phyloP scores from a whole-genome alignment of 2,329 filamentous ascomycete species.

The Alternaria metachromatica region DNA sequence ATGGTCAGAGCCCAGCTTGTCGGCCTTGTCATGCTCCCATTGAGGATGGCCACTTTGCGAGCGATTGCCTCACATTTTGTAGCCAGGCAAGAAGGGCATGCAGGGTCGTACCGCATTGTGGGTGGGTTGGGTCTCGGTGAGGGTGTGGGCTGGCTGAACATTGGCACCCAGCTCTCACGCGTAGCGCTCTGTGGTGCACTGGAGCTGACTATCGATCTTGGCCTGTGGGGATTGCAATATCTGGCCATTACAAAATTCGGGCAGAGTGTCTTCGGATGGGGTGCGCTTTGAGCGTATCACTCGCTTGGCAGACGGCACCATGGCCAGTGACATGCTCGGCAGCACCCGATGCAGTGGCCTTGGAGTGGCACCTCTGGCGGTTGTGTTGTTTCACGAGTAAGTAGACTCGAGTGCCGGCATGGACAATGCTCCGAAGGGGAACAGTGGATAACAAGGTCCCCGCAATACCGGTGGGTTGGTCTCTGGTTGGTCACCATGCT shows the following conservation, averaged over 20 bases:
- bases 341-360: conserved; percentile 17
- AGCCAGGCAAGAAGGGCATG: conserved; percentile 11
- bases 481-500: neutral
- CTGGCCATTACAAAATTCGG: conserved; percentile 37
- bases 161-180: conserved; percentile 37
- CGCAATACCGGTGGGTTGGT: conserved; percentile 2
- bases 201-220: conserved; percentile 43
- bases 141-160: conserved; percentile 22
- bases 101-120: conserved; percentile 15
- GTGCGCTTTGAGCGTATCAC: conserved; percentile 31
- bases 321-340: neutral
- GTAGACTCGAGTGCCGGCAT: conserved; percentile 10
- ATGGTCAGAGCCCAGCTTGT: conserved; percentile 43
- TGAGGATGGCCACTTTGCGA: conserved; percentile 39
- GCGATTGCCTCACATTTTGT: conserved; percentile 43
- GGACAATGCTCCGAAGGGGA: conserved; percentile 6
- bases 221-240: conserved; percentile 45
- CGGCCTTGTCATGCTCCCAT: conserved; percentile 38
- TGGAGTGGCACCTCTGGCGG: conserved; percentile 5
- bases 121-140: conserved; percentile 10
- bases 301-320: neutral
- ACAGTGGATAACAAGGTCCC: conserved; percentile 5
- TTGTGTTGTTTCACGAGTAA: conserved; percentile 11
- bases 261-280: conserved; percentile 44
- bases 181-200: conserved; percentile 42